A percentile compares a stretch with the other conserved stretches of the same genome.
Conservation (phyloP, 164 flowering plant species). For the Protea cynaroides region DNA sequence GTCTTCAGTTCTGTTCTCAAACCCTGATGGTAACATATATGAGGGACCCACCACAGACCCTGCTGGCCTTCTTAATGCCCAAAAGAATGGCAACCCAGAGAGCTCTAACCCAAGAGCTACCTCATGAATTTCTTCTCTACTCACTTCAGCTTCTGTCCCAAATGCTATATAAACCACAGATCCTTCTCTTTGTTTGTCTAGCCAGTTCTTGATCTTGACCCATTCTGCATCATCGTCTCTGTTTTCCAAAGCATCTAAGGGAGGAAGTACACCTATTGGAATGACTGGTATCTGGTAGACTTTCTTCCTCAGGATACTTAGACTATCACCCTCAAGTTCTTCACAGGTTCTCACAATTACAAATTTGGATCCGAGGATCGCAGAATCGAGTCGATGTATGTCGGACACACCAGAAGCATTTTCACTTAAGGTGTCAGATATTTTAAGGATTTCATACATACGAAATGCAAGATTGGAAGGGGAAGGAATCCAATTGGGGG, state of each 20-base stretch:
- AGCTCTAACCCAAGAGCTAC: no score
- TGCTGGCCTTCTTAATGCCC: no score
- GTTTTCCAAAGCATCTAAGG: slow-evolving; percentile 10
- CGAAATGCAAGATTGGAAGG: slow-evolving; percentile 25
- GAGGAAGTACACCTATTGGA: slow-evolving; percentile 50
- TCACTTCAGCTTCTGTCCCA: slow-evolving; percentile 46
- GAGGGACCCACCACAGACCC: slow-evolving; percentile 8
- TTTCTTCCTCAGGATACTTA: slow-evolving; percentile 25
- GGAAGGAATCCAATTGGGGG: slow-evolving; percentile 49
- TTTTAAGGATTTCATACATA: slow-evolving; percentile 24
- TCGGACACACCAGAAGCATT: slow-evolving; percentile 30
- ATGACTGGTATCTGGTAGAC: slow-evolving; percentile 41
- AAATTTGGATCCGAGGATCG: slow-evolving; percentile 20
- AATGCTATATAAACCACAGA: slow-evolving; percentile 50
- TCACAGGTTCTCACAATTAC: slow-evolving; percentile 35
- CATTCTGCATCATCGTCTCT: slow-evolving; percentile 21
- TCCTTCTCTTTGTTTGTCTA: slow-evolving; percentile 22
- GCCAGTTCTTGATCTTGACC: slow-evolving; percentile 30
- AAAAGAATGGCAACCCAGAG: no score
- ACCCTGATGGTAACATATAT: slow-evolving; percentile 31
- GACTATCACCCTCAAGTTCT: slow-evolving; percentile 54
- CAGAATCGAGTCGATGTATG: slow-evolving; percentile 18
- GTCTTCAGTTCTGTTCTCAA: slow-evolving; percentile 17
- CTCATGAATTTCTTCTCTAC: no score
- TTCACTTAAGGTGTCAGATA: slow-evolving; percentile 9